Percentiles rank a stretch among this genome's conserved stretches.
Conservation (phyloP, 2,329 filamentous ascomycete species). For the Fusarium burgessii region DNA sequence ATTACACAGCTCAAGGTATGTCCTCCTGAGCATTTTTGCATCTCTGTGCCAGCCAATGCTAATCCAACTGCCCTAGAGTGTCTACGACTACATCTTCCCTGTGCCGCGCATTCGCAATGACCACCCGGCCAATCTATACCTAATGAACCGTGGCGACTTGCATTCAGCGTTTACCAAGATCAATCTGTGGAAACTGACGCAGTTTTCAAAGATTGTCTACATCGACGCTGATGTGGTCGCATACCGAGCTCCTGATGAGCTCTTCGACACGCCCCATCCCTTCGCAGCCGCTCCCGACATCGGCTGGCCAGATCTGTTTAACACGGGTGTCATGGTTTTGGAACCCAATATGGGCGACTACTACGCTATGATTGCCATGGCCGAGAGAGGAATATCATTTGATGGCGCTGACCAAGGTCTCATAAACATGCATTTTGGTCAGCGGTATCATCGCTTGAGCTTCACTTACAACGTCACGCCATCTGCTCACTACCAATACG, state of each 20-base stretch:
- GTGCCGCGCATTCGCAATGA: slow-evolving; percentile 83
- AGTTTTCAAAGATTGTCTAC: slow-evolving; percentile 94
- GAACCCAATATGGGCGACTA: slow-evolving; percentile 89
- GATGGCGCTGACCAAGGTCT: slow-evolving; percentile 97
- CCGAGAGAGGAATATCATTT: slow-evolving; percentile 89
- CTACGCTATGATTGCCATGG: slow-evolving; percentile 85
- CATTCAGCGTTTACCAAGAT: slow-evolving; percentile 97
- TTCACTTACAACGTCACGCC: slow-evolving; percentile 99
- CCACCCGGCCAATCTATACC: slow-evolving; percentile 82
- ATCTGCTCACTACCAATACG: slow-evolving; percentile 95
- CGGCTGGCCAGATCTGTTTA: slow-evolving; percentile 98
- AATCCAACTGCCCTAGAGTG: slow-evolving; percentile 61
- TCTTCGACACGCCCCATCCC: slow-evolving; percentile 74
- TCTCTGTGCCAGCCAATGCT: neutral
- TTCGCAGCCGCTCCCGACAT: slow-evolving; percentile 89
- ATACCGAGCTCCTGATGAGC: slow-evolving; percentile 89
- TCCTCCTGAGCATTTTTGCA: neutral
- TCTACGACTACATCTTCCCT: slow-evolving; percentile 91
- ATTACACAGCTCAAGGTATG: slow-evolving; percentile 82
- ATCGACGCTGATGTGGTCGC: slow-evolving; percentile 95
- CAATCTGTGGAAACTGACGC: slow-evolving; percentile 88
- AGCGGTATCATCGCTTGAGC: slow-evolving; percentile 85
- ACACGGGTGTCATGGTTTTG: slow-evolving; percentile 95
- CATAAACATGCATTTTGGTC: slow-evolving; percentile 92
- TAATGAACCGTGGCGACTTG: slow-evolving; percentile 93